These are phyloP conservation scores for Triticum dicoccoides DNA, from an alignment of 176 grass and related monocot genomes.

Conservation along the genomic window DNA sequence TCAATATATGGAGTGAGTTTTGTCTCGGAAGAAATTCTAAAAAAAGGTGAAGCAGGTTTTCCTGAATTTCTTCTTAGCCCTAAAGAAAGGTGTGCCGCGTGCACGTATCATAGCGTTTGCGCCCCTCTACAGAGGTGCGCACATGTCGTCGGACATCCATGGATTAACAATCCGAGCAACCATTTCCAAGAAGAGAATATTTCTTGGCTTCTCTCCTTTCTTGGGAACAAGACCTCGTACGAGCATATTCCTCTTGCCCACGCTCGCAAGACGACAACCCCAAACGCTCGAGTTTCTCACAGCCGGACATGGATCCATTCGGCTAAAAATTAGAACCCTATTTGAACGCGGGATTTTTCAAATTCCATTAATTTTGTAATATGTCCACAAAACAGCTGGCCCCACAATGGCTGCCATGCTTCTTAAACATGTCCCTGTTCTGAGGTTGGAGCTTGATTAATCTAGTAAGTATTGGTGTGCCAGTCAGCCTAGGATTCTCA, in stretches of 20 bases:
- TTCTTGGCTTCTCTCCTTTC: neutral
- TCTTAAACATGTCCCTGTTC: neutral
- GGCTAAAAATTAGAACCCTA: too few relatives aligned
- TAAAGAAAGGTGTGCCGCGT: neutral
- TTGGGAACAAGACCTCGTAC: neutral
- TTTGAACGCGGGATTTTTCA: neutral
- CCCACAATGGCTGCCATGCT: neutral
- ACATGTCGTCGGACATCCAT: neutral
- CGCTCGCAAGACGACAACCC: neutral
- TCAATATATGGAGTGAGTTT: too few relatives aligned
- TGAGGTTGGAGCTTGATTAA: neutral
- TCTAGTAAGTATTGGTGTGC: neutral
- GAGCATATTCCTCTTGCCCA: neutral
- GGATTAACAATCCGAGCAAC: neutral
- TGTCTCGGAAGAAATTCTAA: too few relatives aligned
- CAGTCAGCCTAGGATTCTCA: conserved; percentile 32
- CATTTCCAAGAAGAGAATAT: conserved; percentile 7
- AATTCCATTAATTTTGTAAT: too few relatives aligned
- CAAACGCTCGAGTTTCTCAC: neutral
- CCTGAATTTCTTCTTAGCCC: too few relatives aligned
- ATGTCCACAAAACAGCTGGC: neutral
- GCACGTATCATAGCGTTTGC: neutral
- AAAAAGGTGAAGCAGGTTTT: too few relatives aligned
- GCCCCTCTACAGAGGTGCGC: neutral
- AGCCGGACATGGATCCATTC: neutral